phyloP scores from a whole-genome alignment of 441 rosid genomes.

The Populus hybrid region DNA sequence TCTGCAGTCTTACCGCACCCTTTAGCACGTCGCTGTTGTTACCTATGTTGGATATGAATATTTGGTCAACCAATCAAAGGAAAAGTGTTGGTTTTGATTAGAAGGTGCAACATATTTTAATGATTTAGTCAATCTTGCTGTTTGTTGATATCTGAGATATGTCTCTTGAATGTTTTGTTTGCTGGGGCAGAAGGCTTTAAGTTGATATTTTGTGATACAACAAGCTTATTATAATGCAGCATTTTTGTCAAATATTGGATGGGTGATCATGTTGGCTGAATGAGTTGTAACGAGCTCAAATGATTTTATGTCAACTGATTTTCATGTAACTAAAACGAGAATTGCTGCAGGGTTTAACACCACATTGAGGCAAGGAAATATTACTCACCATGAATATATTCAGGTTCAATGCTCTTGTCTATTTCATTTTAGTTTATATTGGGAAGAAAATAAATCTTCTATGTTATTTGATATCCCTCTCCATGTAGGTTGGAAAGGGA shows the following conservation, averaged over 20 bases:
- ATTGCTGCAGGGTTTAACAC: conserved; percentile 85
- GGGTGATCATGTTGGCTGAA: not conserved
- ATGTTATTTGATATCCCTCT: conserved; percentile 19
- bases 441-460: conserved; percentile 7
- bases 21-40: not conserved
- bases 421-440: conserved; percentile 7
- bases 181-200: not conserved
- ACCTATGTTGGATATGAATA: not conserved
- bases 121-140: not conserved
- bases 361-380: conserved; percentile 91
- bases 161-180: not conserved
- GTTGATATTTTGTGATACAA: not conserved
- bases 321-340: conserved; percentile 1
- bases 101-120: not conserved
- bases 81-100: not conserved
- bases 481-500: conserved; percentile 92
- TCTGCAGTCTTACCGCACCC: not conserved
- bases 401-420: conserved; percentile 53
- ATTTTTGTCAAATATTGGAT: not conserved
- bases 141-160: not conserved
- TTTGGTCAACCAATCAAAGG: not conserved
- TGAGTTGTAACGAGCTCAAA: not conserved
- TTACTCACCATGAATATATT: conserved; percentile 95
- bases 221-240: not conserved
- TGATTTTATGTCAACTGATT: not conserved